Base-by-base conservation (phyloP, 352 stramenopile species). In the Globisporangium camurandrum region DNA sequence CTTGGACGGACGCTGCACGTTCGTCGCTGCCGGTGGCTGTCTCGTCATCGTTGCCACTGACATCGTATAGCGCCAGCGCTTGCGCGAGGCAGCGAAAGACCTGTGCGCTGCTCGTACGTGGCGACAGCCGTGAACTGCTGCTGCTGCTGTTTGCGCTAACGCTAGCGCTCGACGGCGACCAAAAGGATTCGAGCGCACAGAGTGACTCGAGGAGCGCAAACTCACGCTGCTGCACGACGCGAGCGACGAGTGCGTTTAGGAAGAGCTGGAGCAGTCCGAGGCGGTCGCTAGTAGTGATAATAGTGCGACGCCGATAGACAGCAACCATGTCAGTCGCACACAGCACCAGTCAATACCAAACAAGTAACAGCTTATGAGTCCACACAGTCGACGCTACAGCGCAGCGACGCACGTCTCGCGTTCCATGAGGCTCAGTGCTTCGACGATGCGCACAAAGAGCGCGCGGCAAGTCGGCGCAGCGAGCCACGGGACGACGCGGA, bases 371-470 rank as follows among this genome's bases (percentile, higher is more conserved):
- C n/a, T n/a, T n/a, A n/a, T n/a, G n/a, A n/a, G n/a, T n/a, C n/a
- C n/a, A n/a, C n/a, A n/a, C n/a, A n/a, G n/a, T n/a, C n/a, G 19
- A 14, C 10, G 20, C 5, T 9, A 28, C 4, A 39, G 54, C 17
- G 51, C 8, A 42, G 46, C 30, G 10, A 70, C 71, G 23, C 62
- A 85, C 73, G 59, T 74, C 49, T 87, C 62, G 12, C 75, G 57
- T 33, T 86, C 76, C 49, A 90, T 64, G 37, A 84, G 63, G 39
- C 74, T 77, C 27, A 88, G 59, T 1, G 78, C 66, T 49, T 86
- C 71, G 1, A 79, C 71, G 28, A 78, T 64, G 14, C 75, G 69
- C 0, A 64, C 42, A 33, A 90, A 84, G 12, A 82, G 56, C 2
- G 58, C 48, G 4, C 71, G 24, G 23, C 66, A 86, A 24, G 75